Base-by-base conservation (phyloP, 768 basidiomycete genomes). In the Saitozyma podzolica region DNA sequence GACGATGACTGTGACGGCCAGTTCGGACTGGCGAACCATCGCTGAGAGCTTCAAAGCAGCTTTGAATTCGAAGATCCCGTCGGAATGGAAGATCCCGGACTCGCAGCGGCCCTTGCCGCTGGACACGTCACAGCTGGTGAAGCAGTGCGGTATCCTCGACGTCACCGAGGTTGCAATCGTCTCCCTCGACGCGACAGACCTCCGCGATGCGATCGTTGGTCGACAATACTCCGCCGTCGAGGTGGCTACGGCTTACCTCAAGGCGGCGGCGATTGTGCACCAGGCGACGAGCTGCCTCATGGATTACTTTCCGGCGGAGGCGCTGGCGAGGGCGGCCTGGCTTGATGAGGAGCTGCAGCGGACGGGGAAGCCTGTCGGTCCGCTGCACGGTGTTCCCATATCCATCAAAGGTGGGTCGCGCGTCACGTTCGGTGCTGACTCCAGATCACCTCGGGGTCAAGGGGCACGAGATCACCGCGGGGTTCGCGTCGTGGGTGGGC, bases 281-380 rank as follows among this genome's bases (percentile, higher is more conserved):
- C 63, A 71, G 20, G 50, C 54, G 29, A 76, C 75, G 14, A 80
- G 80, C 54, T 77, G 78, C 57, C 55, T 78, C 43, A 72, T 68
- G 17, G 67, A 62, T 9, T 67, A 60, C 50, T 69, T 63, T 48
- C 20, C 54, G 2, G 67, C 64, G 3, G 70, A 67, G 39, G 70
- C 65, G 9, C 39, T 72, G 6, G 66, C 57, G 17, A 49, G 66
- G 19, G 73, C 70, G 5, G 14, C 54, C 19, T 58, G 54, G 58
- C 61, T 74, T 13, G 73, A 74, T 49, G 59, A 60, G 11, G 50
- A 61, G 47, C 43, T 67, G 17, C 58, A 54, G 40, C 50, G 19
- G 52, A 66, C 64, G 6, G 70, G 73, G 0, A 8, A 60, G 37
- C 17, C 63, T 0, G 68, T 72, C 10, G 73, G 73, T 4, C 73